Conservation (phyloP, 495 filamentous ascomycete genomes). For the Lophiostoma macrostomum region DNA sequence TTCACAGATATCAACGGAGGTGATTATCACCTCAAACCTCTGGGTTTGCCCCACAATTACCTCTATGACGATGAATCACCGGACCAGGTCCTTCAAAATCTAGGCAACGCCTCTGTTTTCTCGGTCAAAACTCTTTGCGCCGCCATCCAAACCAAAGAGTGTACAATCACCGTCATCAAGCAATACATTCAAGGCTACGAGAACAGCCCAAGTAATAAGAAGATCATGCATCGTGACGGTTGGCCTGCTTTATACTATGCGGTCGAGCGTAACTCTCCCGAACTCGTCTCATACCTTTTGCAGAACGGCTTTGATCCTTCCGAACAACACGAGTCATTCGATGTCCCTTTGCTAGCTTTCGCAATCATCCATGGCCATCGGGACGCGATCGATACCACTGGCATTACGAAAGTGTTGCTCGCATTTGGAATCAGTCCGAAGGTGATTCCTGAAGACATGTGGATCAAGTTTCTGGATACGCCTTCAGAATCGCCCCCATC, state of each 20-base stretch:
- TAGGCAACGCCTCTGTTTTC: too few species aligned
- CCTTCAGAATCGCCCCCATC: not conserved
- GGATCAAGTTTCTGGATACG: not conserved
- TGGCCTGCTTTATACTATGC: conserved; percentile 48
- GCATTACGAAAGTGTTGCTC: conserved; percentile 40
- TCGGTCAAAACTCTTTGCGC: too few species aligned
- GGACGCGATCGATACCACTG: conserved; percentile 40
- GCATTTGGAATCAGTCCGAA: conserved; percentile 41
- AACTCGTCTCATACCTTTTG: conserved; percentile 40
- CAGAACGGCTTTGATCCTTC: conserved; percentile 30
- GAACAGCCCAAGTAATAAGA: too few species aligned
- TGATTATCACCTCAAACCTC: too few species aligned
- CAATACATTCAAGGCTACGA: too few species aligned
- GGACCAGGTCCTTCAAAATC: too few species aligned
- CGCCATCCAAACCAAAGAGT: too few species aligned
- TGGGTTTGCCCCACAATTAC: too few species aligned
- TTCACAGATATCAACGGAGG: too few species aligned
- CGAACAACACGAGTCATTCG: conserved; percentile 24
- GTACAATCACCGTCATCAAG: too few species aligned
- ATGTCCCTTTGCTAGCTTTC: conserved; percentile 47
- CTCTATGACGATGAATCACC: too few species aligned
- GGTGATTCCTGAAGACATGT: conserved; percentile 5
- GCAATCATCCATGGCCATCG: conserved; percentile 40
- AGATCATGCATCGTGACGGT: too few species aligned
- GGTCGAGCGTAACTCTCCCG: conserved; percentile 43